Evolutionary conservation across 306 rosid species (phyloP), one percentile per base, ranked within the genome.

Genomic region (Rosa lucieae): DNA sequence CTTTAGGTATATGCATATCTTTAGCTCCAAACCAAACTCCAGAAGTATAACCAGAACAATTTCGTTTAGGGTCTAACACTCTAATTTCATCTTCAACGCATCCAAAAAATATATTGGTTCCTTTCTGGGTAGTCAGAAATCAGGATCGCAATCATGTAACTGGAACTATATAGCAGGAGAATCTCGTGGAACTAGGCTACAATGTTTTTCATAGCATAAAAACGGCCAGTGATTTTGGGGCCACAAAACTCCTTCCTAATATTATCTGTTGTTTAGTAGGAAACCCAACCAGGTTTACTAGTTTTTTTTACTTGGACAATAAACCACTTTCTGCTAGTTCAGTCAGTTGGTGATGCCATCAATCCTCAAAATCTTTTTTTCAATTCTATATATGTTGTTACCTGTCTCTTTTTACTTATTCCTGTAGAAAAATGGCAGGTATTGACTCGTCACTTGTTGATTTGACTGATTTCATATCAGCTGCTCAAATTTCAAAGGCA

Each of bases 401-500:
- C 44, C 44, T 42, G 8, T 42, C 44, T 40, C 71, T 66, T 67
- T 58, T 29, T 29, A 29, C 49, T 75, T 69, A 80, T 75, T 52
- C 63, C 78, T 29, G 32, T 29, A 29, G 32, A 29, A 29, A 29
- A 58, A 65, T 70, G 70, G 74, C 87, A 94, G 99, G 99, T 61
- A 63, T 15, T 7, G 70, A 84, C 47, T 63, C 97, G 39, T 82
- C 95, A 8, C 84, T 95, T 73, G 92, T 43, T 2, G 97, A 90
- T 37, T 73, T 95, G 85, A 85, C 85, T 18, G 99, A 95, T 78
- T 92, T 92, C 78, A 89, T 95, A 40, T 74, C 75, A 56, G 98
- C 90, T 84, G 99, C 99, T 75, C 97, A 92, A 77, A 67, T 82
- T 81, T 86, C 89, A 18, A 90, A 84, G 86, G 90, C 81, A 8